Evolutionary conservation across 2,329 filamentous ascomycete genomes (phyloP).

Genomic region (Sarocladiaceae sp.): DNA sequence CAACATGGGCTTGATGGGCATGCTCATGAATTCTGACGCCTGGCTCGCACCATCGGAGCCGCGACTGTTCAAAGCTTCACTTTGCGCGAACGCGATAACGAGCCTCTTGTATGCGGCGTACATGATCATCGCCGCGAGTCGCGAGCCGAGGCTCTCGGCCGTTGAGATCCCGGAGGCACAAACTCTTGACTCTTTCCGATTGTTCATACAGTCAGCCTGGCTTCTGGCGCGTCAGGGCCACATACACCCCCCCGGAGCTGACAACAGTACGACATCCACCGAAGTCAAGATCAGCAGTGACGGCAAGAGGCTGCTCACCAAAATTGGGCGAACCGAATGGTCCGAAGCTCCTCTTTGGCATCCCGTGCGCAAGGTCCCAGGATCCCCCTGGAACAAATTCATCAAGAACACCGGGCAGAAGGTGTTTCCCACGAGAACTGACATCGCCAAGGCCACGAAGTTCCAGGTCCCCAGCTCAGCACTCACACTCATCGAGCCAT

Average conservation of each 20-base stretch:
- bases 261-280: not conserved
- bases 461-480: constrained; percentile 7
- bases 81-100: not conserved
- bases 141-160: too few relatives aligned
- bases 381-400: constrained; percentile 15
- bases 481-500: not conserved
- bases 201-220: constrained; percentile 6
- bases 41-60: not conserved
- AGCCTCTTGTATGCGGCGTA: constrained; percentile 9
- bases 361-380: constrained; percentile 10
- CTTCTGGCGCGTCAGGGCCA: constrained; percentile 3
- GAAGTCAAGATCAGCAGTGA: constrained; percentile 8
- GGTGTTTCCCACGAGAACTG: not conserved
- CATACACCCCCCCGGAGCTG: not conserved
- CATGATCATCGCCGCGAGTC: not conserved
- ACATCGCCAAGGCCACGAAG: not conserved
- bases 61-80: not conserved
- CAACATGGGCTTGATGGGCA: constrained; percentile 22
- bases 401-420: constrained; percentile 4
- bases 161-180: not conserved
- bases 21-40: constrained; percentile 17
- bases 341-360: constrained; percentile 10
- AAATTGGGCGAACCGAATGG: constrained; percentile 10
- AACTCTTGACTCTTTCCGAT: not conserved
- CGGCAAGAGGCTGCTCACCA: constrained; percentile 6